These are phyloP conservation scores for Phaffia rhodozyma DNA, from an alignment of 1,284 basidiomycete genomes.

Conservation along the genomic window DNA sequence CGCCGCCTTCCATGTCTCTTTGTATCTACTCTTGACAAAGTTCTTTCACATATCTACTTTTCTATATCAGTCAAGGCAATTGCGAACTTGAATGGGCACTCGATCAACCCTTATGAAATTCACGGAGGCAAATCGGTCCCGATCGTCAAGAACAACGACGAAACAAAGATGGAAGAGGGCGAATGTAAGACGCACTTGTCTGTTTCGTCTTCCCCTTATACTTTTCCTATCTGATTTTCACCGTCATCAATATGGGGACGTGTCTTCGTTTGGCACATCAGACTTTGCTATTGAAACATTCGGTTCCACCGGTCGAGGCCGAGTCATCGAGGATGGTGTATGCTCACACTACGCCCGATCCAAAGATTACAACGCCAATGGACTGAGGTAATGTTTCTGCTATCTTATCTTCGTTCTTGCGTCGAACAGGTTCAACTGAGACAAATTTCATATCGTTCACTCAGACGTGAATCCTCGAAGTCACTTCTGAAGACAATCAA, in stretches of 20 bases:
- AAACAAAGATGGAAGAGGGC: slow-evolving; percentile 97
- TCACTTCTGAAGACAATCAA: slow-evolving; percentile 78
- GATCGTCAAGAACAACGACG: slow-evolving; percentile 76
- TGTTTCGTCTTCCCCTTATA: too few relatives aligned
- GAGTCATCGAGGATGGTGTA: slow-evolving; percentile 85
- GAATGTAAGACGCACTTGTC: slow-evolving; percentile 43
- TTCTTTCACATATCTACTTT: background rate
- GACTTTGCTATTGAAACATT: slow-evolving; percentile 98
- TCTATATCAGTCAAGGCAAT: slow-evolving; percentile 68
- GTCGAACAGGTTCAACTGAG: background rate
- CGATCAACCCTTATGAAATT: slow-evolving; percentile 77
- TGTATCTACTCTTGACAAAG: background rate
- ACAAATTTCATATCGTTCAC: background rate
- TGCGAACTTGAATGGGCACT: slow-evolving; percentile 80
- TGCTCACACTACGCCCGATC: slow-evolving; percentile 75
- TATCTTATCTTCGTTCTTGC: slow-evolving; percentile 24
- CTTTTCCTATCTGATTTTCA: background rate
- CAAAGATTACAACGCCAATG: slow-evolving; percentile 47
- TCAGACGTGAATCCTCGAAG: slow-evolving; percentile 71
- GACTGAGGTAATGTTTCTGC: slow-evolving; percentile 20
- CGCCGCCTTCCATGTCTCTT: background rate
- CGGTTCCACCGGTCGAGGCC: slow-evolving; percentile 87
- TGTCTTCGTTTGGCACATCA: background rate
- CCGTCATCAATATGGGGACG: background rate
- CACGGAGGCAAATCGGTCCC: slow-evolving; percentile 76